Evolutionary conservation across 179 eudicot genomes (phyloP), one percentile per base, ranked within the genome.

Genomic region (Nepenthes alata): DNA sequence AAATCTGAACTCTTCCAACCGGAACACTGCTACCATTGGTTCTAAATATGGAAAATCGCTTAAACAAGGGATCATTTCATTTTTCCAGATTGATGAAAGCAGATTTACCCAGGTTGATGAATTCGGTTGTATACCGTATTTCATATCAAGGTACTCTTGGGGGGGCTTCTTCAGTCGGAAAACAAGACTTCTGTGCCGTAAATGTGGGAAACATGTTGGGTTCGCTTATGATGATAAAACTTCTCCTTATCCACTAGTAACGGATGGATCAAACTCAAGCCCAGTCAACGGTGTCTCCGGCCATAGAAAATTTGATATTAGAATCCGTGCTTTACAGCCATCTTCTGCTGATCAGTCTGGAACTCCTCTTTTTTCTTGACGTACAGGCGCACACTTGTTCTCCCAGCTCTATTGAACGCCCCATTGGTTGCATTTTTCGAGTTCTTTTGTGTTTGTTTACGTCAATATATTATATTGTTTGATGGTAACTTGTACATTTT

Each of bases 1-100:
- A 38, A 86, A 86, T 70, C 68, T 88, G 68, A 83, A 78, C 70
- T 88, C 96, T 12, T 88, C 86, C 13, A 76, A 76, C 60, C 80
- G 94, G 54, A 88, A 86, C 53, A 88, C 94, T 3, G 70, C 88
- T 51, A 74, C 81, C 51, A 83, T 88, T 1, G 88, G 96, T 61
- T 86, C 89, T 49, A 82, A 88, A 64, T 88, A 88, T 44, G 84
- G 86, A 12, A 89, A 89, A 77, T 83, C 87, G 50, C 86, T 89
- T 47, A 89, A 79, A 71, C 79, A 75, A 39, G 96, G 96, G 57
- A 77, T 80, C 57, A 77, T 86, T 52, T 86, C 96, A 11, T 88
- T 88, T 67, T 83, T 75, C 74, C 76, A 72, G 65, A 71, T 89
- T 0, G 96, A 89, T 11, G 94, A 89, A 67, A 84, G 80, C 71